Evolutionary conservation across 371 early-diverging fungal species (phyloP).

Genomic region (Syncephalis plumigaleata): DNA sequence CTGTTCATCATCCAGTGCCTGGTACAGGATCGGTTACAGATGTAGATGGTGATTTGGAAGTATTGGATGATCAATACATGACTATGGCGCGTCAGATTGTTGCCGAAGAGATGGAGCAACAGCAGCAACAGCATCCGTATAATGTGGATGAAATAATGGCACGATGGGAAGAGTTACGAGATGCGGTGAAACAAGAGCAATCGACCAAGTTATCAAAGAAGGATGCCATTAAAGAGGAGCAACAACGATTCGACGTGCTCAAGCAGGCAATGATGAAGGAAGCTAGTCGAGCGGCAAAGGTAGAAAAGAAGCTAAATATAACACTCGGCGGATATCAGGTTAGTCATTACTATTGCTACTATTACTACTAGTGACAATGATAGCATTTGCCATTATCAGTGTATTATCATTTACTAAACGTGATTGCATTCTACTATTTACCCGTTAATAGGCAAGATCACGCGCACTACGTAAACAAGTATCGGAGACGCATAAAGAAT

Average conservation of each 20-base stretch:
- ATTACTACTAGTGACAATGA: slow-evolving; percentile 1
- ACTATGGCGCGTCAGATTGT: slow-evolving; percentile 21
- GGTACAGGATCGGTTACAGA: slow-evolving; percentile 24
- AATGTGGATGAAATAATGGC: slow-evolving; percentile 10
- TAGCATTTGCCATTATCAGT: not conserved
- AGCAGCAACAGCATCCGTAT: slow-evolving; percentile 24
- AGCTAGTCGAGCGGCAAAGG: slow-evolving; percentile 54
- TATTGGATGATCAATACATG: slow-evolving; percentile 20
- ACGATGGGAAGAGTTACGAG: slow-evolving; percentile 11
- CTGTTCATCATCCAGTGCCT: slow-evolving; percentile 44
- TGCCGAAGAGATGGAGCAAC: slow-evolving; percentile 11
- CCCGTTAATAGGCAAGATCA: slow-evolving; percentile 41
- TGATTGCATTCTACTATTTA: slow-evolving; percentile 1
- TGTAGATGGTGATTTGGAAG: slow-evolving; percentile 21
- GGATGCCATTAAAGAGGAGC: not conserved
- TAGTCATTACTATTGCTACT: too few relatives aligned
- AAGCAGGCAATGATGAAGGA: slow-evolving; percentile 41
- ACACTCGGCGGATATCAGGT: slow-evolving; percentile 64
- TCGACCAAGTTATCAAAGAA: not conserved
- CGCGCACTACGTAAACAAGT: slow-evolving; percentile 37
- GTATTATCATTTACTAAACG: not conserved
- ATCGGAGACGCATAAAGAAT: slow-evolving; percentile 31
- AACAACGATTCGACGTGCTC: too few relatives aligned
- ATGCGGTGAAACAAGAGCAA: slow-evolving; percentile 9
- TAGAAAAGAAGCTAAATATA: slow-evolving; percentile 69